phyloP scores from a whole-genome alignment of 2,329 filamentous ascomycete genomes.

The Fusarium gaditjirri region DNA sequence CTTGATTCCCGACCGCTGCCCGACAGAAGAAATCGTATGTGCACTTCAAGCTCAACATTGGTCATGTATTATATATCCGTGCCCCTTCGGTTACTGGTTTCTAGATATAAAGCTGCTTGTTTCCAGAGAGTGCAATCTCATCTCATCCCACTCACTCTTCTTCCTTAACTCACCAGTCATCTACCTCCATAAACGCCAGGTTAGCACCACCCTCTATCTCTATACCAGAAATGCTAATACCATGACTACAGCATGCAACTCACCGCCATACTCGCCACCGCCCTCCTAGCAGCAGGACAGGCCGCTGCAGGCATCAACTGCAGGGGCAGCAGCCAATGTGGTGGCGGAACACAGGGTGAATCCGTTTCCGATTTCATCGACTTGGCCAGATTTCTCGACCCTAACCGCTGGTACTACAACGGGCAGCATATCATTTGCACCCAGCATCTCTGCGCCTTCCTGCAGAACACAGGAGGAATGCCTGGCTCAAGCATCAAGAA shows the following conservation, averaged over 20 bases:
- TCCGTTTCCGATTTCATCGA: too few species aligned
- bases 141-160: not conserved
- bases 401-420: too few species aligned
- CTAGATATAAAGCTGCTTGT: not conserved
- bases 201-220: not conserved
- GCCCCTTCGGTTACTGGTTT: rapidly evolving
- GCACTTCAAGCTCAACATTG: not conserved
- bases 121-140: rapidly evolving
- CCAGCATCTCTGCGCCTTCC: too few species aligned
- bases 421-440: too few species aligned
- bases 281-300: not conserved
- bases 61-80: not conserved
- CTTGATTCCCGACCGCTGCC: not conserved
- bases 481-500: too few species aligned
- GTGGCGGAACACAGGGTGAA: too few species aligned
- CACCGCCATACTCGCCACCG: not conserved
- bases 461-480: too few species aligned
- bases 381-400: too few species aligned
- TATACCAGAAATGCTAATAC: rapidly evolving
- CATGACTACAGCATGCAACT: not conserved
- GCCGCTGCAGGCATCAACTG: not conserved
- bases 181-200: rapidly evolving
- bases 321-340: too few species aligned
- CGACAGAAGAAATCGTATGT: not conserved
- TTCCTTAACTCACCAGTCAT: rapidly evolving